Base-by-base conservation (phyloP, 176 grass and related monocot species). In the Miscanthus lutarioriparius region DNA sequence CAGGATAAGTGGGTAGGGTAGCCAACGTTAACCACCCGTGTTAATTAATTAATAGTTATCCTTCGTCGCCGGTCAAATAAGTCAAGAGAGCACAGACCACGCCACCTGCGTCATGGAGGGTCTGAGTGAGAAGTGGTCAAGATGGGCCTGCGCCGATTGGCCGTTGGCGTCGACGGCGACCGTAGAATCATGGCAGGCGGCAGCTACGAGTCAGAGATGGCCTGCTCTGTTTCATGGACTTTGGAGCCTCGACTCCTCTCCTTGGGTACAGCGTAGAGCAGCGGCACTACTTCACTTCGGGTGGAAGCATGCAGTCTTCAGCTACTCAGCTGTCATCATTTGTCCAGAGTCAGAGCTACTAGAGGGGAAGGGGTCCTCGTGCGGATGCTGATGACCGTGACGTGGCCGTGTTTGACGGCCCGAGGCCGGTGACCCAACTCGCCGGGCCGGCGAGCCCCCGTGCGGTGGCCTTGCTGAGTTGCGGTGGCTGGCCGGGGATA, bases 61-160 rank as follows among this genome's bases (percentile, higher is more conserved):
- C 51, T 56, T 56, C 53, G 3, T 30, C 56, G 6, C 13, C 3
- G 38, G 30, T 44, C 15, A 40, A 6, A 2, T 45, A 54, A 47
- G 77, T 79, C 59, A 79, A 79, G 8, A 14, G 38, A 22, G 15
- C 76, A 10, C n/a, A 37, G 4, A 25, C n/a, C 0, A 17, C 4
- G 1, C 17, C 2, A 27, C 35, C n/a, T 39, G 11, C 38, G 16
- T 83, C 67, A 28, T 5, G 12, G 7, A 2, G 17, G 17, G 47
- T 17, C 47, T 5, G 51, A 61, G 15, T 28, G 25, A 5, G 51
- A 64, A 61, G 38, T 0, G 37, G 87, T 88, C 87, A 84, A 36
- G 75, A 67, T 7, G 19, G 81, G 86, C 81, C 6, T 79, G 81
- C 86, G 56, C 23, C 51, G 38, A 33, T 23, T 33, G 30, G 65